Base-by-base conservation (phyloP, 1,139 yeast species). In the Yamadazyma diospyri region DNA sequence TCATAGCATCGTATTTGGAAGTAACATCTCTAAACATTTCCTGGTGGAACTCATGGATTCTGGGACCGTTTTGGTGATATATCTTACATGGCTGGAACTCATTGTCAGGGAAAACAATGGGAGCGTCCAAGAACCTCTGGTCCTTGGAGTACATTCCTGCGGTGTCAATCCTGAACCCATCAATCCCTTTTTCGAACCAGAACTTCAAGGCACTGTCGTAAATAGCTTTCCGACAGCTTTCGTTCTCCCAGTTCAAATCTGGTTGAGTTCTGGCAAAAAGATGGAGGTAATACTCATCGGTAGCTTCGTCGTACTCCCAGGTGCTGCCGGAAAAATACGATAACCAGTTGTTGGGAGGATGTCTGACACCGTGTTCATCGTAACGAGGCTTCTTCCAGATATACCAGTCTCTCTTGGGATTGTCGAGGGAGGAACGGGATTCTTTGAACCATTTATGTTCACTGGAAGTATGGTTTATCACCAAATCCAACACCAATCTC, bases 401-500 rank as follows among this genome's bases (percentile, higher is more conserved):
- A 52, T 74, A 76, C 82, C 82, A 76, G 51, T 76, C 78, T 50
- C 81, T 63, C 57, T 77, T 76, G 15, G 79, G 72, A 49, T 69
- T 74, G 31, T 61, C 58, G 47, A 60, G 64, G n/a, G 77, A 69
- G 11, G 73, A 61, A 38, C 75, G 56, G 5, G 79, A 70, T 48
- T 76, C 79, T 50, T 72, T 56, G 53, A 76, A 76, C 81, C 81
- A 77, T 28, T 54, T 59, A 46, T 76, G 82, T 45, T 72, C 70
- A 30, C 62, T 53, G 2, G 81, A 75, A 21, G 80, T 72, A 48
- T 76, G 82, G 57, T 76, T 77, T 43, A 76, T 65, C 17, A 77
- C 82, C 51, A 77, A 61, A 51, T 76, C 83, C 41, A 75, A 59
- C 32, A 76, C 59, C 42, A 77, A 53, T 46, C 62, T 71, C 69